Evolutionary conservation across 441 rosid species (phyloP).

Genomic region (Brassica balearica): DNA sequence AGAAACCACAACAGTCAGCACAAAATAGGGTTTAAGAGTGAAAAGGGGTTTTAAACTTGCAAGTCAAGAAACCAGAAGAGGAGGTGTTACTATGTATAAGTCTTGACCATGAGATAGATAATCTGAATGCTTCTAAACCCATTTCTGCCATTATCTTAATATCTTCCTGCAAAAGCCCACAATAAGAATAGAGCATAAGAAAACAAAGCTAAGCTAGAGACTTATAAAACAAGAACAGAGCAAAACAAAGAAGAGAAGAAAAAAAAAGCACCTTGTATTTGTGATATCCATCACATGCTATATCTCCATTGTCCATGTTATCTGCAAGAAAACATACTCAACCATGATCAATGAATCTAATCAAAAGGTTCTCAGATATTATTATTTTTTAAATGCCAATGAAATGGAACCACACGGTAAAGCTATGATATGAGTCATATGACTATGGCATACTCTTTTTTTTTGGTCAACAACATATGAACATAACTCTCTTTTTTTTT

Average conservation of each 20-base stretch:
- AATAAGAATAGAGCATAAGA: background rate
- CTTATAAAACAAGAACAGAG: background rate
- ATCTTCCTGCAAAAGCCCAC: constrained; percentile 63
- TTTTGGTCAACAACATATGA: background rate
- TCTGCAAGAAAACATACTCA: constrained; percentile 41
- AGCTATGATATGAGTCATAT: background rate
- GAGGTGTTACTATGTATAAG: constrained; percentile 63
- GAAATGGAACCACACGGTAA: background rate
- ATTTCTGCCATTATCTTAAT: constrained; percentile 70
- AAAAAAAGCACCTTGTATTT: constrained; percentile 57
- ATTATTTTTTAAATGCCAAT: background rate
- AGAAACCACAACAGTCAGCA: background rate
- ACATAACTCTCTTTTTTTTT: background rate
- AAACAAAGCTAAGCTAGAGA: background rate
- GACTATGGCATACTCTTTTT: background rate
- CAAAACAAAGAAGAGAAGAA: background rate
- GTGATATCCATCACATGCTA: constrained; percentile 73
- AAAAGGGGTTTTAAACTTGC: background rate
- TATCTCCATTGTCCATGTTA: constrained; percentile 53
- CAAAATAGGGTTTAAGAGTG: background rate
- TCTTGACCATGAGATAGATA: constrained; percentile 86
- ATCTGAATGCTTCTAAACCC: constrained; percentile 73
- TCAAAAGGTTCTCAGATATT: constrained; percentile 1
- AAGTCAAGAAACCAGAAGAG: background rate
- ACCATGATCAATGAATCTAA: background rate